Evolutionary conservation across 768 basidiomycete species (phyloP).

Genomic region (Lyophyllum semitale): DNA sequence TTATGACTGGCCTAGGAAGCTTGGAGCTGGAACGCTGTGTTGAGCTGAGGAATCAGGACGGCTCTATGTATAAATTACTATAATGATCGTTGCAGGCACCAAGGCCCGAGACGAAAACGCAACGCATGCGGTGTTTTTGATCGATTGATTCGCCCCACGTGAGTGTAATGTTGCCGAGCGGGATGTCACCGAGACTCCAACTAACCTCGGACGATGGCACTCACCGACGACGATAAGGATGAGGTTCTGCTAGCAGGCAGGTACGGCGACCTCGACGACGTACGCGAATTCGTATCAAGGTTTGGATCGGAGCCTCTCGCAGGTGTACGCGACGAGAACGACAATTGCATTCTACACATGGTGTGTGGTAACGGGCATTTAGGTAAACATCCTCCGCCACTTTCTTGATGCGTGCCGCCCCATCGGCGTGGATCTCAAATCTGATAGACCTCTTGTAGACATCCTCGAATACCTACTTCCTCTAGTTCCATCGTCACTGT

Average conservation of each 20-base stretch:
- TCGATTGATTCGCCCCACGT: constrained; percentile 1
- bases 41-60: too few species aligned
- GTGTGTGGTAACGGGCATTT: constrained; percentile 84
- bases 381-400: constrained; percentile 48
- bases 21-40: too few species aligned
- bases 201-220: constrained; percentile 22
- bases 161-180: neutral
- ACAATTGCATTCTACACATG: constrained; percentile 87
- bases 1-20: too few species aligned
- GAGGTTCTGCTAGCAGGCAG: constrained; percentile 83
- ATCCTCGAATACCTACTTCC: constrained; percentile 76
- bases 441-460: constrained; percentile 59
- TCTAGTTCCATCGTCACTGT: constrained; percentile 49
- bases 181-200: neutral
- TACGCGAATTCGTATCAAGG: constrained; percentile 61
- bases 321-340: constrained; percentile 67
- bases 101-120: neutral
- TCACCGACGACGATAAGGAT: constrained; percentile 56
- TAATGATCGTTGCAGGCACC: too few species aligned
- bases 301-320: constrained; percentile 55
- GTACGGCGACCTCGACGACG: constrained; percentile 85
- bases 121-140: constrained; percentile 5
- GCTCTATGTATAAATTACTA: too few species aligned
- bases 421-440: constrained; percentile 35
- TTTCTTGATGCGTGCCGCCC: constrained; percentile 8